Evolutionary conservation across 2,329 filamentous ascomycete species (phyloP).

Genomic region (Pseudocercospora fijiensis): DNA sequence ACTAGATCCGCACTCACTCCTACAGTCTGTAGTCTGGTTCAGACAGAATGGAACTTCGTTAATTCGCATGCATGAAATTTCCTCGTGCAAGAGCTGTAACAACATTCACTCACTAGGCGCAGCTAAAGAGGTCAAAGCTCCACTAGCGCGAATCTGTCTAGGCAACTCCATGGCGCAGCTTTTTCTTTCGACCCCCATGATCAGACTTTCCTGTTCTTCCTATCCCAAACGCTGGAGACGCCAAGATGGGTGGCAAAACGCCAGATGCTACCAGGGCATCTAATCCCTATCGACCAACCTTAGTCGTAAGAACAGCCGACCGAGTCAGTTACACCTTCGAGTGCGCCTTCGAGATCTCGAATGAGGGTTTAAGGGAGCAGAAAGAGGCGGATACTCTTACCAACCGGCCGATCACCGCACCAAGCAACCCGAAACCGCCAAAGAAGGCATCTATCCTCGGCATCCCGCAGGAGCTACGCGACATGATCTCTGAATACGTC

Average conservation of each 20-base stretch:
- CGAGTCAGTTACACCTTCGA: not conserved
- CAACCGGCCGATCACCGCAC: no score
- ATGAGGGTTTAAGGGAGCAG: no score
- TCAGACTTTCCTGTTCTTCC: no score
- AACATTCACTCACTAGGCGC: no score
- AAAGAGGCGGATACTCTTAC: not conserved
- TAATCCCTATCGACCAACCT: not conserved
- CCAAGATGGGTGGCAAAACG: not conserved
- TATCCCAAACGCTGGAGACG: no score
- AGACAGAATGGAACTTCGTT: no score
- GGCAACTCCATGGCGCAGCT: not conserved
- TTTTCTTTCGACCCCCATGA: not conserved
- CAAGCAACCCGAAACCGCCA: not conserved
- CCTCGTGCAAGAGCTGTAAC: no score
- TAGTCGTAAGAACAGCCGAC: not conserved
- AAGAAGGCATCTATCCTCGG: not conserved
- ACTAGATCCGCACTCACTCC: no score
- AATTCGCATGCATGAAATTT: no score
- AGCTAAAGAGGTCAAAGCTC: no score
- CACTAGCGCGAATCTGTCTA: not conserved
- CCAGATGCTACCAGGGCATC: not conserved
- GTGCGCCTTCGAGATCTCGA: not conserved
- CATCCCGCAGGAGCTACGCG: not conserved
- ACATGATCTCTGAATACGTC: not conserved
- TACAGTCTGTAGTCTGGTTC: no score